phyloP scores from a whole-genome alignment of 768 basidiomycete species.

The Kondoa subrosea region DNA sequence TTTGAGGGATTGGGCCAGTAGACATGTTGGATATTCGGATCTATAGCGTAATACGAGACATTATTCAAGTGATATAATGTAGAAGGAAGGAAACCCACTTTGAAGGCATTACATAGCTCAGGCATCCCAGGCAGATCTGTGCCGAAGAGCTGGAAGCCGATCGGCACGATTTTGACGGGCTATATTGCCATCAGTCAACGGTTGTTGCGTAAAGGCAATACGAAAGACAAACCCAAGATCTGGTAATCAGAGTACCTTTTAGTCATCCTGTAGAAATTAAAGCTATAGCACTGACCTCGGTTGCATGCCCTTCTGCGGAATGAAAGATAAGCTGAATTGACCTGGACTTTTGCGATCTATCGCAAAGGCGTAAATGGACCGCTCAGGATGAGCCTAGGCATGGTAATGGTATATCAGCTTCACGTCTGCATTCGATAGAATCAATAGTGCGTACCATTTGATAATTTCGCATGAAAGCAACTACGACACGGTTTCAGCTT shows the following conservation, averaged over 20 bases:
- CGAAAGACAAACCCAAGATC: background rate
- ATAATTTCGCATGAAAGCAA: conserved; percentile 6
- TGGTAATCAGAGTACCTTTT: conserved; percentile 15
- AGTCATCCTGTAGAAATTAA: background rate
- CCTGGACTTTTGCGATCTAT: conserved; percentile 69
- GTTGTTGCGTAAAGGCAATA: background rate
- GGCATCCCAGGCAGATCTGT: conserved; percentile 78
- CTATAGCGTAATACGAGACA: background rate
- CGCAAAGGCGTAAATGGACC: conserved; percentile 86
- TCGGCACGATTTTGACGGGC: conserved; percentile 73
- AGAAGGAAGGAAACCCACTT: conserved; percentile 46
- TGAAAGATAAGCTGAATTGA: conserved; percentile 81
- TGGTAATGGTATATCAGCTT: conserved; percentile 58
- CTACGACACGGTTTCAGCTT: background rate
- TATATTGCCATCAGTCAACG: conserved; percentile 29
- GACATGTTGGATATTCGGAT: background rate
- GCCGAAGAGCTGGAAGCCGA: conserved; percentile 78
- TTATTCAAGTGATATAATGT: background rate
- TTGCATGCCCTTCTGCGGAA: conserved; percentile 13
- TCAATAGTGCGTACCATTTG: conserved; percentile 9
- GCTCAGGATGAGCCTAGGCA: conserved; percentile 58
- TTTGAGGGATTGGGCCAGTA: conserved; percentile 2
- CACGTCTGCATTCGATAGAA: conserved; percentile 53
- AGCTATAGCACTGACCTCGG: background rate
- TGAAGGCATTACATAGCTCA: conserved; percentile 92